Base-by-base conservation (phyloP, 306 rosid genomes). In the Canavalia ensiformis region DNA sequence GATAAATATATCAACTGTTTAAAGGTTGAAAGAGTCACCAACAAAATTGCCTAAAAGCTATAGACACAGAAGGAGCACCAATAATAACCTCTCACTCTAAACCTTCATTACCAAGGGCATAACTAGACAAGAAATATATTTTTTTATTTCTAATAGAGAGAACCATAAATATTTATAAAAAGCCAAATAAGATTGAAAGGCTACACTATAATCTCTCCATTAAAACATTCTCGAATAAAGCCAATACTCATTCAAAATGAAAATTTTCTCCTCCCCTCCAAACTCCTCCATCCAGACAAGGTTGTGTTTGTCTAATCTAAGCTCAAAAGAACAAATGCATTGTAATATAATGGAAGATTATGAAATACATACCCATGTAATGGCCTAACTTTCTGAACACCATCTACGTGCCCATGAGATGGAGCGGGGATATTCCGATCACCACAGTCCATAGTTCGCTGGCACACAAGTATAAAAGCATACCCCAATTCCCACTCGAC, bases 391-490 rank as follows among this genome's bases (percentile, higher is more conserved):
- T 77, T 91, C 89, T 85, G 92, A 77, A 80, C 68, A 57, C 80
- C 69, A 51, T 89, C 92, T 45, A 78, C 63, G 2, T 81, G 74
- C 71, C 82, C 90, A 70, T 85, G 89, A 4, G 88, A 68, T 57
- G 93, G 84, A 87, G 87, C 86, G 67, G 90, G 85, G 77, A 51
- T 60, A 74, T 81, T 77, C 71, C 30, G 74, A 39, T 94, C 94
- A 91, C 90, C 94, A 91, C 90, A 64, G 60, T 88, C 94, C 98
- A 91, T 94, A 30, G 85, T 67, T 91, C 65, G 58, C 79, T 87
- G 84, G 80, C 78, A 64, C 68, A 77, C 77, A 82, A 81, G 75
- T 34, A 75, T 84, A 87, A 77, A 81, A 60, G 87, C 89, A 83
- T 87, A 86, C 75, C 86, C 85, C 86, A 74, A 88, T 85, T 74